Evolutionary conservation across 768 basidiomycete species (phyloP).

Genomic region (Boletus coccyginus): DNA sequence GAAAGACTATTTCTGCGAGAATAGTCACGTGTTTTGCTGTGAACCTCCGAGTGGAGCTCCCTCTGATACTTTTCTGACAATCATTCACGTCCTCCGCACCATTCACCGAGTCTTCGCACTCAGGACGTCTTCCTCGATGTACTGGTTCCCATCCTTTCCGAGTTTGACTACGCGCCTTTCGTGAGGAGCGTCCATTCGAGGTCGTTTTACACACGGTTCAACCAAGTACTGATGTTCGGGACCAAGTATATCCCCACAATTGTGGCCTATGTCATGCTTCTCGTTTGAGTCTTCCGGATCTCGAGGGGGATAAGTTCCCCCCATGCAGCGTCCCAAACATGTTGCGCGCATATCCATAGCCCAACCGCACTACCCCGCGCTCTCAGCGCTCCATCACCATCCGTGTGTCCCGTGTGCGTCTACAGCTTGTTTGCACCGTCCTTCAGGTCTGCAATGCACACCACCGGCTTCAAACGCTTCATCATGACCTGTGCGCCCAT

Average conservation of each 20-base stretch:
- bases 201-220: conserved; percentile 70
- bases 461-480: too few relatives aligned
- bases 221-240: conserved; percentile 69
- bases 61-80: conserved; percentile 72
- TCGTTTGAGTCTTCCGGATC: too few relatives aligned
- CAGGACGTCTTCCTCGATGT: conserved; percentile 91
- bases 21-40: not conserved
- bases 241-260: conserved; percentile 76
- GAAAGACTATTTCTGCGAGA: conserved; percentile 18
- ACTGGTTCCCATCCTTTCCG: conserved; percentile 71
- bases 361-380: too few relatives aligned
- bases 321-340: too few relatives aligned
- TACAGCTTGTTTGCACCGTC: too few relatives aligned
- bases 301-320: too few relatives aligned
- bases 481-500: too few relatives aligned
- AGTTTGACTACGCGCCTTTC: conserved; percentile 55
- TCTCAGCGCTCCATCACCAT: too few relatives aligned
- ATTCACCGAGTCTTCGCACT: conserved; percentile 77
- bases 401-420: too few relatives aligned
- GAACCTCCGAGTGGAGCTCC: too few relatives aligned
- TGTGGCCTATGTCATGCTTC: conserved; percentile 79
- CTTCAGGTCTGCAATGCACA: too few relatives aligned
- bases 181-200: conserved; percentile 57
- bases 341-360: too few relatives aligned
- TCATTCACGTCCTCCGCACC: conserved; percentile 79